Evolutionary conservation across 164 flowering plant species (phyloP).

Genomic region (Vitis labrusca): DNA sequence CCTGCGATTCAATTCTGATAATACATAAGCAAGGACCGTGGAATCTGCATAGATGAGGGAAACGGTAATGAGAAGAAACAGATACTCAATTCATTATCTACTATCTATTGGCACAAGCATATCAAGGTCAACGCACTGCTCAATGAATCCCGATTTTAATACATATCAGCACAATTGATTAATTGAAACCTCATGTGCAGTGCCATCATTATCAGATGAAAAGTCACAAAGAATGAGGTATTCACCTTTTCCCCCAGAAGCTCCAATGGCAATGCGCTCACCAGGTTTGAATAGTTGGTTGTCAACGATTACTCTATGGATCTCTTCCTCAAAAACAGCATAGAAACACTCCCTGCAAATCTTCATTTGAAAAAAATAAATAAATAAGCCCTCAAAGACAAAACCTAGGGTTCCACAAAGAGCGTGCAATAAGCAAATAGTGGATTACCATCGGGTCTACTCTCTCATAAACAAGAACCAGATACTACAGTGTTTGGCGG

Average conservation of each 20-base stretch:
- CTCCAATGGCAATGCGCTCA: slow-evolving; percentile 91
- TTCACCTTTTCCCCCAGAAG: slow-evolving; percentile 97
- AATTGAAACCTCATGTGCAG: too few relatives aligned
- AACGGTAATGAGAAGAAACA: background rate
- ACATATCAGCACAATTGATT: background rate
- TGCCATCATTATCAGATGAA: background rate
- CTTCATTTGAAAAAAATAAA: slow-evolving; percentile 24
- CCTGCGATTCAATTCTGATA: slow-evolving; percentile 79
- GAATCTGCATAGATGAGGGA: slow-evolving; percentile 60
- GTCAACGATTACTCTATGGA: slow-evolving; percentile 78
- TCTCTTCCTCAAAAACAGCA: slow-evolving; percentile 87
- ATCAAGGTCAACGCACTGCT: too few relatives aligned
- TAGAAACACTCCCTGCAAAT: slow-evolving; percentile 97
- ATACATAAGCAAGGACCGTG: slow-evolving; percentile 90
- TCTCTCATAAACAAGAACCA: too few relatives aligned
- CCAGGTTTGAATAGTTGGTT: slow-evolving; percentile 85
- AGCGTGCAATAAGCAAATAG: too few relatives aligned
- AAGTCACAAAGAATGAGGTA: background rate
- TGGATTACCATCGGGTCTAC: too few relatives aligned
- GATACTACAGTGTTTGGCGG: too few relatives aligned
- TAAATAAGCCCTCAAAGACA: too few relatives aligned
- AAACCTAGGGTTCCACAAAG: too few relatives aligned
- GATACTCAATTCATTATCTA: background rate
- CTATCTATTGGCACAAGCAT: too few relatives aligned
- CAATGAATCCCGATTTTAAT: too few relatives aligned